Evolutionary conservation across 371 early-diverging fungal genomes (phyloP).

Genomic region (Mortierella sp.): DNA sequence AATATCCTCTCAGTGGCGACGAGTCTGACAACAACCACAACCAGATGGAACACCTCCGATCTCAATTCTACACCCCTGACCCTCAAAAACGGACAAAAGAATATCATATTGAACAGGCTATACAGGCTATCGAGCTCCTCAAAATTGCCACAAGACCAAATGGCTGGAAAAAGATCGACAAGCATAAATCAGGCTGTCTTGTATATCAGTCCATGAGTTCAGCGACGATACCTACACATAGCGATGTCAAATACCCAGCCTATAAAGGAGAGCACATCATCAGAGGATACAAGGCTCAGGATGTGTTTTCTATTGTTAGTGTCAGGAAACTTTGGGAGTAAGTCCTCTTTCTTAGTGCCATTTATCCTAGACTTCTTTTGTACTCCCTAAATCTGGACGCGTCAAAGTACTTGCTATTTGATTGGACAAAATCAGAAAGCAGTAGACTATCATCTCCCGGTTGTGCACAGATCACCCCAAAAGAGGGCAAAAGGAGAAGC

Average conservation of each 20-base stretch:
- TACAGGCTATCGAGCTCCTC: constrained; percentile 42
- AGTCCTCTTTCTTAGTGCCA: constrained; percentile 11
- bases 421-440: background rate
- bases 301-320: constrained; percentile 75
- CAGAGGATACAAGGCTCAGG: constrained; percentile 72
- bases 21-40: constrained; percentile 46
- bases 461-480: background rate
- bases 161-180: constrained; percentile 75
- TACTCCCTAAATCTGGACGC: no score
- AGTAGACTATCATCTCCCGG: background rate
- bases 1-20: constrained; percentile 43
- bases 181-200: constrained; percentile 72
- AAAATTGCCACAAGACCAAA: constrained; percentile 28
- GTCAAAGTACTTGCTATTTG: no score
- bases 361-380: no score
- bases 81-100: constrained; percentile 47
- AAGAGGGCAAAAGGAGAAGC: background rate
- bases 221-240: constrained; percentile 32
- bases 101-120: constrained; percentile 45
- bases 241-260: constrained; percentile 62
- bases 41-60: constrained; percentile 40
- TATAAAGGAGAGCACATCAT: constrained; percentile 75
- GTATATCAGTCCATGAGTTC: constrained; percentile 66
- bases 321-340: constrained; percentile 75
- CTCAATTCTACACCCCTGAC: constrained; percentile 52